Percentiles rank a stretch among this genome's conserved stretches.
Evolutionary conservation across 345 rosid genomes (phyloP).

Genomic region (Citrus sp.): DNA sequence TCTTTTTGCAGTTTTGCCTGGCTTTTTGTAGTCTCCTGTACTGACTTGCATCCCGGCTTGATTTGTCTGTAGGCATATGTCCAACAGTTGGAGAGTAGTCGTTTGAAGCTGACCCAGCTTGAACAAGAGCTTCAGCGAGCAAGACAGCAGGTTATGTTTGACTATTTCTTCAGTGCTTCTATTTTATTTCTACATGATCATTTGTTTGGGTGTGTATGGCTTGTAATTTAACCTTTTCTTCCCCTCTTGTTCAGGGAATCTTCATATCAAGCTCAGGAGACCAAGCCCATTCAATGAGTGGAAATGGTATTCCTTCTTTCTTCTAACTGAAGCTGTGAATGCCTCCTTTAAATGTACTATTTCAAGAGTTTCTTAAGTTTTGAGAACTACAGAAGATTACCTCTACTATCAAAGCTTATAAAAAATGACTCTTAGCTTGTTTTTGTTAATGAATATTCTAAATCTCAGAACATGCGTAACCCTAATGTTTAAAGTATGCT

Average conservation of each 20-base stretch:
- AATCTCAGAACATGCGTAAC: neutral
- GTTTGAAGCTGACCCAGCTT: conserved; percentile 88
- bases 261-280: conserved; percentile 97
- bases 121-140: conserved; percentile 99
- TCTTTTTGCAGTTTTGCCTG: neutral
- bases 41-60: conserved; percentile 7
- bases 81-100: conserved; percentile 97
- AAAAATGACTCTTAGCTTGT: neutral
- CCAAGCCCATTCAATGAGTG: conserved; percentile 85
- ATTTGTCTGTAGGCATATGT: conserved; percentile 74
- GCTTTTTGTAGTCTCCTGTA: neutral
- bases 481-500: neutral
- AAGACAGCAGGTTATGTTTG: conserved; percentile 76
- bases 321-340: conserved; percentile 9
- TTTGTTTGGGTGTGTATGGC: neutral
- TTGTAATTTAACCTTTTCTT: neutral
- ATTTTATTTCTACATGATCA: neutral
- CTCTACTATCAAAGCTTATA: neutral
- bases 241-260: conserved; percentile 55
- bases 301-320: conserved; percentile 64
- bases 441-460: neutral
- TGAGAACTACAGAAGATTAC: neutral
- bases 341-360: conserved; percentile 1
- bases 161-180: conserved; percentile 11
- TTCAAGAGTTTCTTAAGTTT: neutral